Percentiles rank a stretch among this genome's conserved stretches.
phyloP scores from a whole-genome alignment of 2,329 filamentous ascomycete genomes.

The Hymenoscyphus linearis region DNA sequence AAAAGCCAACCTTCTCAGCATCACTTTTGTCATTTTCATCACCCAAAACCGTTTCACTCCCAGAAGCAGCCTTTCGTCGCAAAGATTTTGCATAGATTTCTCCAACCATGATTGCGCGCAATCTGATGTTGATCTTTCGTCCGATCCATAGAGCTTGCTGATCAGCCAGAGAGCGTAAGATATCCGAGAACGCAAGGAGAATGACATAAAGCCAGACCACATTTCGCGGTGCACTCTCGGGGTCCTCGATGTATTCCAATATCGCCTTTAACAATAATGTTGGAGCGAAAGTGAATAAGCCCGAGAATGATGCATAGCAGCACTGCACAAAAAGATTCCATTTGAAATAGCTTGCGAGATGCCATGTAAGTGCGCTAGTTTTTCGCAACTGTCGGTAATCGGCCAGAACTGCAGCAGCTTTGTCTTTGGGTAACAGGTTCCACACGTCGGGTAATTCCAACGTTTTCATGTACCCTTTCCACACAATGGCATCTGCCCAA shows the following conservation, averaged over 20 bases:
- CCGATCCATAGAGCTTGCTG: constrained; percentile 89
- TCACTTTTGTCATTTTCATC: constrained; percentile 41
- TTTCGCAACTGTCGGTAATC: constrained; percentile 83
- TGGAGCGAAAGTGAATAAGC: constrained; percentile 82
- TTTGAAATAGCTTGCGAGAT: constrained; percentile 82
- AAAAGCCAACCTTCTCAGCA: constrained; percentile 36
- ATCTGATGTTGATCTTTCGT: constrained; percentile 85
- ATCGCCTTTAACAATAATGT: constrained; percentile 89
- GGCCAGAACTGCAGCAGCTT: constrained; percentile 72
- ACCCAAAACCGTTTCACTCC: constrained; percentile 68
- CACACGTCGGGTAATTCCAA: constrained; percentile 83
- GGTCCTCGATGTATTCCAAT: constrained; percentile 87
- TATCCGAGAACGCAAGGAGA: constrained; percentile 76
- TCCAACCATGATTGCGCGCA: constrained; percentile 91
- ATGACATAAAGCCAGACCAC: constrained; percentile 96
- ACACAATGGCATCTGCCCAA: constrained; percentile 88
- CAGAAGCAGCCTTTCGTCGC: constrained; percentile 79
- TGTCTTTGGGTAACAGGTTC: constrained; percentile 85
- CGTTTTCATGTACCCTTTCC: constrained; percentile 79
- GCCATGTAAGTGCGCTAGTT: constrained; percentile 71
- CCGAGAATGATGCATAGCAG: constrained; percentile 71
- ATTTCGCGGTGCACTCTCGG: constrained; percentile 68
- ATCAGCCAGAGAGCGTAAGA: constrained; percentile 75
- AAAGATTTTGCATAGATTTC: constrained; percentile 97
- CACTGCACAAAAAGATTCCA: constrained; percentile 70